Base-by-base conservation (phyloP, 768 basidiomycete genomes). In the Tylopilus balloui region DNA sequence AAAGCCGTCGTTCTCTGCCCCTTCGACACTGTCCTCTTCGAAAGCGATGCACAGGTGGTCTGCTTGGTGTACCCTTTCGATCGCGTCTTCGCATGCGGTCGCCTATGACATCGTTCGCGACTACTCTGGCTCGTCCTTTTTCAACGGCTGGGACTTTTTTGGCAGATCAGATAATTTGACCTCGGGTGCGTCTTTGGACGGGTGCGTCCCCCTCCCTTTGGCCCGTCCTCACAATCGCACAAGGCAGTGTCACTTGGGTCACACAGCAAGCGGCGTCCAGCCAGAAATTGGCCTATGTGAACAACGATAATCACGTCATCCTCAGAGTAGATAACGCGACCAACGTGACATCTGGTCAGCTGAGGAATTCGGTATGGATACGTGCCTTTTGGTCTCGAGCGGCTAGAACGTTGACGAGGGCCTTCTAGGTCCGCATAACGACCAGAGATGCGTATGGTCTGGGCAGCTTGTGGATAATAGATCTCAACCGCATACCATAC, bases 241-340 rank as follows among this genome's bases (percentile, higher is more conserved):
- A 53, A 83, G 86, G 85, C 32, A 80, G 86, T 56, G 82, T 80
- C 15, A 78, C 78, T 35, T 88, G 77, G 71, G 69, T 82, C 15
- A 73, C 76, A 55, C 61, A 70, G 45, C 64, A 70, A 2, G 69
- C 71, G 19, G 84, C 83, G 1, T 64, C 67, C 11, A 61, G 70
- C 7, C 70, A 78, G 51, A 59, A 71, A 1, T 71, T 90, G 17
- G 79, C 81, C 5, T 87, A 77, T 57, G 63, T 86, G 54, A 83
- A 85, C 53, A 57, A 58, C 36, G 74, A 74, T 1, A 81, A 85
- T 7, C 79, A 83, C 47, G 83, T 81, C 6, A 74, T 92, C 52
- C 71, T 92, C 42, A 81, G 76, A 57, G 88, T 91, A 6, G 88
- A 91, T 71, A 88, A 88, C 59, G 66, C 69, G 8, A 80, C 79